A percentile compares a stretch with the other conserved stretches of the same genome.
These are phyloP conservation scores for Trichophyton simii DNA, from an alignment of 2,329 filamentous ascomycete species.

Conservation along the genomic window DNA sequence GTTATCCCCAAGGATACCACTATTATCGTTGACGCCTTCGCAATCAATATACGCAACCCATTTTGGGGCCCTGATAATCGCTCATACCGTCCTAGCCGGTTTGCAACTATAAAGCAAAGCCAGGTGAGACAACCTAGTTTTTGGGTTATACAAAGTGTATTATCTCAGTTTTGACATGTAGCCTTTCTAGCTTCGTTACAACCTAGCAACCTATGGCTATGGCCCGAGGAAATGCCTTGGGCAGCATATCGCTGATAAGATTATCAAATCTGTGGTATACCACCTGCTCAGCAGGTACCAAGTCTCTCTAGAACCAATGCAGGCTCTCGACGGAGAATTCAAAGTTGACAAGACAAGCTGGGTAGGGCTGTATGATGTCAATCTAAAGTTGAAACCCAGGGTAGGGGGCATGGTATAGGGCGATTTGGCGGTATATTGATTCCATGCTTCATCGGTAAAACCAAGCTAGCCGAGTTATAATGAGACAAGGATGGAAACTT, in stretches of 20 bases:
- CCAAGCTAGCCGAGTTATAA: too few relatives aligned
- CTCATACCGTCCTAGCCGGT: conserved; percentile 24
- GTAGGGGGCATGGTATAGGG: neutral
- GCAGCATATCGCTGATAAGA: neutral
- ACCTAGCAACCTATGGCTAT: conserved; percentile 2
- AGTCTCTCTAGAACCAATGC: neutral
- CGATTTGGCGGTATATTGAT: neutral
- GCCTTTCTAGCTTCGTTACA: neutral
- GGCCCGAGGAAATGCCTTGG: conserved; percentile 4
- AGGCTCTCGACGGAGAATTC: neutral
- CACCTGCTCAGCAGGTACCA: neutral
- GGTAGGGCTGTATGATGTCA: neutral
- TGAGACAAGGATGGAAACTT: too few relatives aligned
- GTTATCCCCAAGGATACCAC: conserved; percentile 28
- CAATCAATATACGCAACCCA: conserved; percentile 29
- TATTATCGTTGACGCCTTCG: conserved; percentile 34
- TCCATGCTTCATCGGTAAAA: neutral
- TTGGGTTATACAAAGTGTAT: neutral
- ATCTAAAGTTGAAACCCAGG: neutral
- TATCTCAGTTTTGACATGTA: neutral
- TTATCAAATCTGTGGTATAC: neutral
- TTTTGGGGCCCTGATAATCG: conserved; percentile 30
- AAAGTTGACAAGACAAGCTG: neutral
- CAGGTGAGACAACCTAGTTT: neutral
- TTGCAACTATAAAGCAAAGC: conserved; percentile 3